Base-by-base conservation (phyloP, 805 yeast genomes). In the Spathaspora passalidarum region DNA sequence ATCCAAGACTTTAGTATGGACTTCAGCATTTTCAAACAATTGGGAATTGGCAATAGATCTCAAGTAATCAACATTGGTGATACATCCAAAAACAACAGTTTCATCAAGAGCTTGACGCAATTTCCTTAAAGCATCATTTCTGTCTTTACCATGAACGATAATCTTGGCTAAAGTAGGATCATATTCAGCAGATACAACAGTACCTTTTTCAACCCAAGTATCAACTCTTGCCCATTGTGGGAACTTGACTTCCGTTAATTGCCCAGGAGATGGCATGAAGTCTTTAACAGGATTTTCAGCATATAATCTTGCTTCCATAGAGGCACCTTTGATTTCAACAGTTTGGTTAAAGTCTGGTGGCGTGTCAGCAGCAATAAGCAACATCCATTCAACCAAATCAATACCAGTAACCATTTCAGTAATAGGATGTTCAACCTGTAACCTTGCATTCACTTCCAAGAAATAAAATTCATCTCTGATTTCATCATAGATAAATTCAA, bases 321-420 rank as follows among this genome's bases (percentile, higher is more conserved):
- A 80, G 0, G 95, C 96, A 53, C 99, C 98, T 40, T 79, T 76
- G 32, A 84, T 80, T 11, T 66, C 71, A 43, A 89, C 75, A 36
- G 69, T 66, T 51, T 77, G 79, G 32, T 68, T 57, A 56, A 90
- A 88, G 60, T 84, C 88, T 5, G 96, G 96, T 3, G 97, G 84
- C 54, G 78, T 78, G 60, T 88, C 91, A 32, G 96, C 96, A 26
- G 97, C 97, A 62, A 92, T 86, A 56, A 76, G 72, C 51, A 92
- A 72, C 99, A 94, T 94, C 97, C 97, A 89, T 66, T 94, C 97
- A 17, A 92, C 98, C 52, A 92, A 73, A 68, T 92, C 99, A 44
- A 91, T 71, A 2, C 97, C 97, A 16, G 97, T 92, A 35, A 88
- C 96, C 81, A 82, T 75, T 69, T 92, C 99, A 22, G 99, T 92